Conservation (phyloP, 805 yeast genomes). For the Metschnikowia amazonensis region DNA sequence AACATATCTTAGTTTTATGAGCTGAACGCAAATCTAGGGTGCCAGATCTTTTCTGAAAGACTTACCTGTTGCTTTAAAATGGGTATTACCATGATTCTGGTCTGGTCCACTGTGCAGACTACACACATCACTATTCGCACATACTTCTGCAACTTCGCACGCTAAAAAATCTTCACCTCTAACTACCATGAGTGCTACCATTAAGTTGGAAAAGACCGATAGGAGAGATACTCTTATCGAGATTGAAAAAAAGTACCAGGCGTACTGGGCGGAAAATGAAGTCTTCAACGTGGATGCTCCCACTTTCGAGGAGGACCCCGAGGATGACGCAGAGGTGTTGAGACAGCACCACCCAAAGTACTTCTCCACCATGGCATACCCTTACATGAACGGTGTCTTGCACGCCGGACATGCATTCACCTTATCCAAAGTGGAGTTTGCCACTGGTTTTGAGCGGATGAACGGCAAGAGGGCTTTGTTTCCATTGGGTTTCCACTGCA, state of each 20-base stretch:
- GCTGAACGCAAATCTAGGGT: too few relatives aligned
- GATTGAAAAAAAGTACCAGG: conserved; percentile 84
- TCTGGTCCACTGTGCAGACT: conserved; percentile 2
- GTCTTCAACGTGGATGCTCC: conserved; percentile 90
- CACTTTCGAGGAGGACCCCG: conserved; percentile 53
- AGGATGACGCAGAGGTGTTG: conserved; percentile 57
- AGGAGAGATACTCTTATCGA: conserved; percentile 92
- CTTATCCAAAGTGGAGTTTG: conserved; percentile 87
- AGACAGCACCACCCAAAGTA: conserved; percentile 79
- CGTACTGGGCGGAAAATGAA: conserved; percentile 82
- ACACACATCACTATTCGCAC: conserved; percentile 1
- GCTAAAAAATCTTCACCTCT: conserved; percentile 4
- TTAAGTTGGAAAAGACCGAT: conserved; percentile 61
- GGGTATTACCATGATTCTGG: too few relatives aligned
- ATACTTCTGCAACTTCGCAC: conserved; percentile 2
- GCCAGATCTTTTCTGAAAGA: too few relatives aligned
- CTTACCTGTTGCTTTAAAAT: too few relatives aligned
- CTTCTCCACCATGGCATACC: conserved; percentile 94
- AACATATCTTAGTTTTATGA: too few relatives aligned
- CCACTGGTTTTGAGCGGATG: conserved; percentile 93
- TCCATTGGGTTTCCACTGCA: conserved; percentile 98
- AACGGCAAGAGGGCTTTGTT: conserved; percentile 86
- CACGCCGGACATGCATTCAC: conserved; percentile 98
- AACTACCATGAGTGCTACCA: conserved; percentile 36
- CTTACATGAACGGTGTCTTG: conserved; percentile 97